Conservation (phyloP, 177 flowering plant genomes). For the Vitis hybrid region DNA sequence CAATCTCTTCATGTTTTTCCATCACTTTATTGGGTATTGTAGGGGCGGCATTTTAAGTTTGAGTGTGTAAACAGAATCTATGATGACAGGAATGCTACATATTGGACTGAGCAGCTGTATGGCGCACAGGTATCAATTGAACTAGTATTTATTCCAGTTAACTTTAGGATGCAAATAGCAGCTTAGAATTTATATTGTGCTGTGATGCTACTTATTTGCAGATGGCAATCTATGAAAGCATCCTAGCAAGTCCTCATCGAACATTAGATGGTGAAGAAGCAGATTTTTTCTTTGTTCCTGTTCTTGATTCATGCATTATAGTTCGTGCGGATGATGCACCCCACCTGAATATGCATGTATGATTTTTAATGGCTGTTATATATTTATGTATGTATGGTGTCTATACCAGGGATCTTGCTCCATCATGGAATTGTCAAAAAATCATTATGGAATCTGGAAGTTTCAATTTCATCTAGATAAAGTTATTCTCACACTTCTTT, state of each 20-base stretch:
- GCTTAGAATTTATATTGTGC: constrained; percentile 1
- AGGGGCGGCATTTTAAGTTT: constrained; percentile 94
- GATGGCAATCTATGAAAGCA: constrained; percentile 91
- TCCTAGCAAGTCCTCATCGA: constrained; percentile 79
- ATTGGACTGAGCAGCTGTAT: constrained; percentile 91
- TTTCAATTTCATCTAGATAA: too few relatives aligned
- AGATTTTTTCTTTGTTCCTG: constrained; percentile 93
- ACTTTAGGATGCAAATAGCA: not conserved
- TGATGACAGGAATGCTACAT: constrained; percentile 63
- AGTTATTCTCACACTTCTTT: too few relatives aligned
- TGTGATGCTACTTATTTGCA: constrained; percentile 30
- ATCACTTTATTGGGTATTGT: constrained; percentile 14
- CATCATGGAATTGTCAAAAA: too few relatives aligned
- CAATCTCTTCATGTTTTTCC: constrained; percentile 5
- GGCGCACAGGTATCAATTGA: constrained; percentile 76
- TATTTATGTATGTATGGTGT: not conserved
- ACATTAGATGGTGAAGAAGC: constrained; percentile 95
- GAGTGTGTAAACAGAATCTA: constrained; percentile 93
- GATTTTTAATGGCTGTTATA: constrained; percentile 4
- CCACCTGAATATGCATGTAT: constrained; percentile 77
- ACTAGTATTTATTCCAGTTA: constrained; percentile 1
- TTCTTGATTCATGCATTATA: constrained; percentile 94
- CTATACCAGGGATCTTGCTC: too few relatives aligned
- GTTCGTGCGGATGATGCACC: constrained; percentile 98
- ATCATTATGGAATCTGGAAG: too few relatives aligned